These are phyloP conservation scores for Cutaneotrichosporon daszewskae DNA, from an alignment of 1,284 basidiomycete genomes.

Conservation along the genomic window DNA sequence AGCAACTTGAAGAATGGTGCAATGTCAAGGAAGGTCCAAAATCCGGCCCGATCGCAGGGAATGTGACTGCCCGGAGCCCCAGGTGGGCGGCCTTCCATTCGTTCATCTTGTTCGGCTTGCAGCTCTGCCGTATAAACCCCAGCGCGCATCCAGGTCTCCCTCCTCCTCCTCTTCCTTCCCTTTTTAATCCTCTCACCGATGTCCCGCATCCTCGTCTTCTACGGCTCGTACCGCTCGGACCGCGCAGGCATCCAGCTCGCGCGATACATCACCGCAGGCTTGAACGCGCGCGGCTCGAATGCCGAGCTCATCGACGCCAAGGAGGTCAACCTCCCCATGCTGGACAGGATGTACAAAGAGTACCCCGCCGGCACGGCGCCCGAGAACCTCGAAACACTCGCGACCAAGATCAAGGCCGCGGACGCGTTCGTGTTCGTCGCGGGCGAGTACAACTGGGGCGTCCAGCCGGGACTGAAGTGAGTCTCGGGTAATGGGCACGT, in stretches of 20 bases:
- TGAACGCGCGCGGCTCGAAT: neutral
- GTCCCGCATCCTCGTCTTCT: conserved; percentile 7
- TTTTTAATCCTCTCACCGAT: no score
- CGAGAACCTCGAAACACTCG: neutral
- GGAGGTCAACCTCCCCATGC: conserved; percentile 3
- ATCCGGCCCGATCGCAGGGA: no score
- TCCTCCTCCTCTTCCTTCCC: no score
- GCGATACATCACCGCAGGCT: neutral
- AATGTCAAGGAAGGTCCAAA: no score
- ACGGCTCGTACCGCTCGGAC: conserved; percentile 8
- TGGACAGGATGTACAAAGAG: conserved; percentile 9
- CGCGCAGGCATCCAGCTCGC: conserved; percentile 6
- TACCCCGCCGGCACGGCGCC: conserved; percentile 1
- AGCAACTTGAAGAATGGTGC: no score
- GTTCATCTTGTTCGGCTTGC: no score
- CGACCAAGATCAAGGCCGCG: conserved; percentile 2
- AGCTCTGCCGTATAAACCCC: no score
- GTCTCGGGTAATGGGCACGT: no score
- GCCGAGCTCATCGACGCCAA: conserved; percentile 9
- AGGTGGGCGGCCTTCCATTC: no score
- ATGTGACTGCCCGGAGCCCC: no score
- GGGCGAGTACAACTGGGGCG: conserved; percentile 12
- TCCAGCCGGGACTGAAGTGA: conserved; percentile 10
- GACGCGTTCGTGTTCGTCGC: conserved; percentile 9
- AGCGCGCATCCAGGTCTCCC: no score